Base-by-base conservation (phyloP, 1,139 yeast genomes). In the Magnusiomyces sp. region DNA sequence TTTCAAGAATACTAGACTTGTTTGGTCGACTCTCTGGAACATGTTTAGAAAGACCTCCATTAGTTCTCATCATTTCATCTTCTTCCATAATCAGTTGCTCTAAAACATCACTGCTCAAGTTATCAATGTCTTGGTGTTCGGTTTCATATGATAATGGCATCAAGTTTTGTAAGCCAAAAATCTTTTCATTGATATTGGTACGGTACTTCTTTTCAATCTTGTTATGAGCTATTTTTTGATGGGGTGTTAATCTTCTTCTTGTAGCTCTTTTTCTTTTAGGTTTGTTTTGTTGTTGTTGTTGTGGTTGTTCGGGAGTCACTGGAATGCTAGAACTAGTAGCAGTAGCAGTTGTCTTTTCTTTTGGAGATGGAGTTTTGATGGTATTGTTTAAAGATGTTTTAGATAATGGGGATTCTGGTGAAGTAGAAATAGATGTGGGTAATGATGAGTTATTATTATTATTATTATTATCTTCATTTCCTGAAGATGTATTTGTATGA, bases 171-270 rank as follows among this genome's bases (percentile, higher is more conserved):
- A 81, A 65, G 20, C 79, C 80, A 10, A 83, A 83, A 53, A 83
- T 82, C 64, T 81, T 82, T 17, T 84, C 79, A 63, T 82, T 83
- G 59, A 83, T 82, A 62, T 81, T 83, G 52, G 81, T 81, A 62
- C 90, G 70, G 64, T 83, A 83, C 56, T 81, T 77, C 62, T 82
- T 81, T 61, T 79, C 88, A 55, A 81, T 81, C 61, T 78, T 77
- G 64, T 81, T 81, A 61, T 83, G 89, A 0, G 87, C 87, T 59
- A 79, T 80, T 57, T 81, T 80, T 65, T 82, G 88, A 54, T 75
- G 73, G 5, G 73, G 71, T 2, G 83, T 79, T 51, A 79, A 65
- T 63, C 80, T 74, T 66, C 79, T 79, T 59, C 83, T 69, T 47
- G 80, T 75, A 1, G 77, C 74, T 59, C 79, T 70, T 62, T 70